Base-by-base conservation (phyloP, 352 stramenopile species). In the Phytophthora sojae region DNA sequence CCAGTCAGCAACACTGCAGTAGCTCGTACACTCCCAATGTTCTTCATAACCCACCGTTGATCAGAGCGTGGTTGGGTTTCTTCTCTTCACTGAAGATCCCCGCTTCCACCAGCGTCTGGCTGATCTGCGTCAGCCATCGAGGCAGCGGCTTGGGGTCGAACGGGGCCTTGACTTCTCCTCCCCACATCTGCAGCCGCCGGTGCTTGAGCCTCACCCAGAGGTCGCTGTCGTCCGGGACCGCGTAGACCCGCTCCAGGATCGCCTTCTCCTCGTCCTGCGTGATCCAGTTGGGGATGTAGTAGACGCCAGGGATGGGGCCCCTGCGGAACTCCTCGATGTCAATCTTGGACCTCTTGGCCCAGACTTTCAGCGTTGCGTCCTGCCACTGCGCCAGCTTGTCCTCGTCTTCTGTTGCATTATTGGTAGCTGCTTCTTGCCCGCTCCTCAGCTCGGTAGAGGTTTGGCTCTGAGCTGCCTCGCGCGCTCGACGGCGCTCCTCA, bases 261-360 rank as follows among this genome's bases (percentile, higher is more conserved):
- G 79, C 80, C 3, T 61, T 50, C 51, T 93, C 86, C 54, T 93
- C 86, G 8, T 81, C 73, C 21, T 79, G 39, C 11, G 80, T 79
- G 64, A 93, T 75, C 82, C 82, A 93, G 32, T 93, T 73, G 11
- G 83, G 82, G 14, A 93, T 74, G 61, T 89, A 91, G 47, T 83
- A 88, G 23, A 90, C 79, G 0, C 64, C 77, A 9, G 73, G 60
- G 47, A 93, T 89, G 0, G 66, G 75, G 0, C 71, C 70, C 37
- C 76, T 69, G 3, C 56, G 67, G 51, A 82, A 88, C 8, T 53
- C 52, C 4, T 79, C 69, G 0, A 90, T 60, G 12, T 86, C 67
- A 1, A 88, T 62, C 19, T 59, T 53, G 6, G 57, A 83, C 78
- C 79, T 75, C 47, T 69, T 60, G 3, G 42, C 51, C 79, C 79